A percentile compares a stretch with the other conserved stretches of the same genome.
phyloP scores from a whole-genome alignment of 2,329 filamentous ascomycete species.

The Aspergillus sergii region DNA sequence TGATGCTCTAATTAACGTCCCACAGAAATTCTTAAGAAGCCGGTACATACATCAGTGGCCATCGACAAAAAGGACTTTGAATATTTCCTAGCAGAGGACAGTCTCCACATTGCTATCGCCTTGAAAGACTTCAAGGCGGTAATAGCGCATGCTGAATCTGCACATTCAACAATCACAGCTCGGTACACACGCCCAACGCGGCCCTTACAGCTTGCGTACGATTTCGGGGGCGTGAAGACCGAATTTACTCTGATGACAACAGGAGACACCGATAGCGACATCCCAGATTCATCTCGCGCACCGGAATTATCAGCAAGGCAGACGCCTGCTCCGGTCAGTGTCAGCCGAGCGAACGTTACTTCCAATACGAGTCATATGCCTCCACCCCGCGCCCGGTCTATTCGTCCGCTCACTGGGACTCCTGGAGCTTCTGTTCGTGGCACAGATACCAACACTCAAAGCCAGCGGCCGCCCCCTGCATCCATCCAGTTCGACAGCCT shows the following conservation, averaged over 20 bases:
- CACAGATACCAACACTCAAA: conserved; percentile 25
- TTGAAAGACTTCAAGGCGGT: conserved; percentile 69
- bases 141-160: conserved; percentile 62
- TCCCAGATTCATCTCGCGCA: conserved; percentile 44
- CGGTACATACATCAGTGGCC: conserved; percentile 65
- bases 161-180: conserved; percentile 57
- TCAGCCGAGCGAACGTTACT: conserved; percentile 17
- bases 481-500: conserved; percentile 58
- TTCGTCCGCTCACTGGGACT: conserved; percentile 36
- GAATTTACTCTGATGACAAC: conserved; percentile 69
- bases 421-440: conserved; percentile 21
- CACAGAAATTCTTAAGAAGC: conserved; percentile 65
- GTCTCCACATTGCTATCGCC: conserved; percentile 64
- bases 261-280: conserved; percentile 53
- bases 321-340: conserved; percentile 35
- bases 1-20: conserved; percentile 14
- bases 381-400: conserved; percentile 34
- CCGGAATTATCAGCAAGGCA: conserved; percentile 44
- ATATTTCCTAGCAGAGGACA: conserved; percentile 60
- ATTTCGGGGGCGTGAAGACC: conserved; percentile 56
- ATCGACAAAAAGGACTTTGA: conserved; percentile 65
- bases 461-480: conserved; percentile 31
- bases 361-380: conserved; percentile 30
- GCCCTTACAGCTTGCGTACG: conserved; percentile 64
- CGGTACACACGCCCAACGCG: conserved; percentile 62